These are phyloP conservation scores for Apiospora kogelbergensis DNA, from an alignment of 2,329 filamentous ascomycete genomes.

Conservation along the genomic window DNA sequence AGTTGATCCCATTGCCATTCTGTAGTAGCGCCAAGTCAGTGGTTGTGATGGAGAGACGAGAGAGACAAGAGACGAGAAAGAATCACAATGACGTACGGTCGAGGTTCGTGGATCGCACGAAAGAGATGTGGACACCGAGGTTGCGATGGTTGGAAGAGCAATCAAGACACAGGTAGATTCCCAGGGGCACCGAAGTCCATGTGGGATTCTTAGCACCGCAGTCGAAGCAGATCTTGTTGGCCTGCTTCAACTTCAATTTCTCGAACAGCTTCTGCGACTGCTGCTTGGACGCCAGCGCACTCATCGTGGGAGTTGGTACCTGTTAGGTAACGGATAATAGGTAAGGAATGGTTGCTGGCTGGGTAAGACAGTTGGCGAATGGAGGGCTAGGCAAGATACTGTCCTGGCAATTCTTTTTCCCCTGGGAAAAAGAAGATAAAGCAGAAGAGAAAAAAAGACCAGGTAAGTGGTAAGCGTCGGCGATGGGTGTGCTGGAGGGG, in stretches of 20 bases:
- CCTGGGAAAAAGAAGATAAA: neutral
- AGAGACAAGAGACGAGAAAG: neutral
- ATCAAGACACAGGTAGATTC: constrained; percentile 97
- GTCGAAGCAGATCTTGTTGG: constrained; percentile 99
- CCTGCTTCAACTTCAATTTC: constrained; percentile 90
- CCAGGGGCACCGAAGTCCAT: constrained; percentile 96
- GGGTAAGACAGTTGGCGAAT: neutral
- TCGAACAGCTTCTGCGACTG: constrained; percentile 97
- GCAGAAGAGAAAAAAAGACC: neutral
- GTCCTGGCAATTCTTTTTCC: neutral
- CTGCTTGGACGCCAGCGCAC: constrained; percentile 78
- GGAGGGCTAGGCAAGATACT: neutral
- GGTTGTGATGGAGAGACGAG: neutral
- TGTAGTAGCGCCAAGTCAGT: constrained; percentile 30
- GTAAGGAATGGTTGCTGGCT: neutral
- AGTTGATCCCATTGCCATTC: constrained; percentile 99
- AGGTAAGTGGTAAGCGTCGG: neutral
- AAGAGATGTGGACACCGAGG: constrained; percentile 97
- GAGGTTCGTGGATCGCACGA: constrained; percentile 96
- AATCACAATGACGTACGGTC: constrained; percentile 70
- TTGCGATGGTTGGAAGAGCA: constrained; percentile 97
- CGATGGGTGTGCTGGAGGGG: neutral
- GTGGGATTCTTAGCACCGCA: constrained; percentile 97
- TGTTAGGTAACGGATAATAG: neutral
- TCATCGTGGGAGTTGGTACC: constrained; percentile 49